phyloP scores from a whole-genome alignment of 768 basidiomycete genomes.

The Daedaleopsis nitida region DNA sequence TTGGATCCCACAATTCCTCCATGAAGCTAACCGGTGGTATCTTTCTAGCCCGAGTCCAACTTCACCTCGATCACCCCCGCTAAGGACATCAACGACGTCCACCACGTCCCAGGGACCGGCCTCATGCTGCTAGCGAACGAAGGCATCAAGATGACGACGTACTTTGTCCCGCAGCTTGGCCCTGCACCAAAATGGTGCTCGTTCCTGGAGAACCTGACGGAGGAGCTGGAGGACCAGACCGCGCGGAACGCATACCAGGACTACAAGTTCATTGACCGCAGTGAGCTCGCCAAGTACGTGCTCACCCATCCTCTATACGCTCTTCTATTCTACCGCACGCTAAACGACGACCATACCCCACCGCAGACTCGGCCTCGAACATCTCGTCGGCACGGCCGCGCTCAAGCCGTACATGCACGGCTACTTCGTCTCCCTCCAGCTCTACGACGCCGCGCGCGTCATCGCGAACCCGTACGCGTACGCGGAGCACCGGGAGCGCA shows the following conservation, averaged over 20 bases:
- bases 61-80: constrained; percentile 93
- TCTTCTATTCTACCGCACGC: neutral
- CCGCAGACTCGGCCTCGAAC: constrained; percentile 85
- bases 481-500: constrained; percentile 88
- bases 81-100: constrained; percentile 85
- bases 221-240: constrained; percentile 94
- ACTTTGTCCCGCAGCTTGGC: constrained; percentile 94
- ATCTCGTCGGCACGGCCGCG: constrained; percentile 90
- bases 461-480: constrained; percentile 97
- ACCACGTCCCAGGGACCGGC: constrained; percentile 88
- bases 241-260: constrained; percentile 86
- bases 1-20: neutral
- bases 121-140: constrained; percentile 93
- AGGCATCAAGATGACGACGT: constrained; percentile 93
- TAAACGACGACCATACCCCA: too few species aligned
- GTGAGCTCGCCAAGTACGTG: constrained; percentile 81
- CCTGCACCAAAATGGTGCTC: constrained; percentile 96
- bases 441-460: constrained; percentile 93
- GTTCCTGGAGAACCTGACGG: constrained; percentile 98
- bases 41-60: constrained; percentile 72
- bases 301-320: neutral
- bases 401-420: constrained; percentile 99
- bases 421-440: constrained; percentile 93
- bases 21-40: neutral
- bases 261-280: constrained; percentile 93